These are phyloP conservation scores for Saccharomycopsis oosterbeekiorum DNA, from an alignment of 805 yeast species.

Conservation along the genomic window DNA sequence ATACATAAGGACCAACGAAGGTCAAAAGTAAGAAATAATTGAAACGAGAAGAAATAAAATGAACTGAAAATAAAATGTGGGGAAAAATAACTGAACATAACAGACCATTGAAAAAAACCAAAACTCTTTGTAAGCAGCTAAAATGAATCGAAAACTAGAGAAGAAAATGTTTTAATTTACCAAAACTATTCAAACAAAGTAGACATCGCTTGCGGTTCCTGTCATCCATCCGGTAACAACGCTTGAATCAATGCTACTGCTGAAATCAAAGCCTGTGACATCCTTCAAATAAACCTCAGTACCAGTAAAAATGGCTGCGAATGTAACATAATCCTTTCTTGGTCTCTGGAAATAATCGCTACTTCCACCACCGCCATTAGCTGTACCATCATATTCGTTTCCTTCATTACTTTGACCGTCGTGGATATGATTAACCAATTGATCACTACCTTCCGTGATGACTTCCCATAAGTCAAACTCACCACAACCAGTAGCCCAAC, in stretches of 20 bases:
- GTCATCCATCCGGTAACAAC: conserved; percentile 49
- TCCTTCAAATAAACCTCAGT: conserved; percentile 47
- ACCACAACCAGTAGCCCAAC: conserved; percentile 98
- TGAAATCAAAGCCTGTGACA: conserved; percentile 44
- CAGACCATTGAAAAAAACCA: no score
- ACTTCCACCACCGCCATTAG: conserved; percentile 50
- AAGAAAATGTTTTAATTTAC: no score
- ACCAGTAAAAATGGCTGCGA: conserved; percentile 72
- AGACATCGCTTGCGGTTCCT: conserved; percentile 3
- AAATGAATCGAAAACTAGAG: no score
- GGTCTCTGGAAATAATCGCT: conserved; percentile 87
- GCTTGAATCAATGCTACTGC: conserved; percentile 39
- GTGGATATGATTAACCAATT: conserved; percentile 60
- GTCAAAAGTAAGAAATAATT: neutral
- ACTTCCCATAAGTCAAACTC: conserved; percentile 94
- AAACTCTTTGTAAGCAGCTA: no score
- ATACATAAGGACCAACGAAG: neutral
- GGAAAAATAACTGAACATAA: no score
- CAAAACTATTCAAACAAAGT: neutral
- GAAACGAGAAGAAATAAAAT: no score
- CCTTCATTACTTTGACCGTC: conserved; percentile 73
- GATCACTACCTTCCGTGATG: conserved; percentile 51
- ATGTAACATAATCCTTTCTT: conserved; percentile 63
- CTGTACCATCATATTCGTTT: conserved; percentile 54
- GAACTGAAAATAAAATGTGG: no score